Base-by-base conservation (phyloP, 306 rosid genomes). In the Glycine latifolia region DNA sequence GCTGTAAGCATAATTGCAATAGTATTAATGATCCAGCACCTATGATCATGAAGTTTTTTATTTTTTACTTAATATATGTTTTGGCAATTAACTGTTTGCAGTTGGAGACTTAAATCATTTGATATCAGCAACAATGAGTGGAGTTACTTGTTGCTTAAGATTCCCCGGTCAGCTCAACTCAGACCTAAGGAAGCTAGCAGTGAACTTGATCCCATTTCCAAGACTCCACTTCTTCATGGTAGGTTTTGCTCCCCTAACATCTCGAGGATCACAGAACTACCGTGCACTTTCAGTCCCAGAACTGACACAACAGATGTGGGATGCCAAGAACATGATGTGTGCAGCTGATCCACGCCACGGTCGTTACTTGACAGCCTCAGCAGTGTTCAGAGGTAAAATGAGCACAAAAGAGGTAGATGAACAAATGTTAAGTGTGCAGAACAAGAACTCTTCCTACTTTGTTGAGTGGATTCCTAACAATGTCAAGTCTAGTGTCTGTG, bases 401-500 rank as follows among this genome's bases (percentile, higher is more conserved):
- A 86, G 90, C 89, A 90, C 91, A 35, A 90, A 88, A 47, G 91
- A 90, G 55, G 91, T 90, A 3, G 92, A 90, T 46, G 94, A 88
- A 61, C 94, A 90, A 75, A 81, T 90, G 65, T 39, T 87, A 83
- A 92, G 60, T 72, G 92, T 92, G 58, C 97, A 92, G 89, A 90
- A 90, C 89, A 92, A 83, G 86, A 92, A 90, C 75, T 89, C 92
- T 7, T 90, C 94, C 72, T 89, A 86, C 84, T 90, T 92, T 6
- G 97, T 91, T 20, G 94, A 91, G 74, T 91, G 94, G 94, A 92
- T 92, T 71, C 94, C 97, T 67, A 92, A 92, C 74, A 92, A 92
- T 79, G 94, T 92, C 0, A 90, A 92, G 80, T 90, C 97, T 2
- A 90, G 93, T 16, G 94, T 92, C 6, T 92, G 97, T 85, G 93